phyloP scores from a whole-genome alignment of 2,329 filamentous ascomycete genomes.

The Aspergillus udagawae region DNA sequence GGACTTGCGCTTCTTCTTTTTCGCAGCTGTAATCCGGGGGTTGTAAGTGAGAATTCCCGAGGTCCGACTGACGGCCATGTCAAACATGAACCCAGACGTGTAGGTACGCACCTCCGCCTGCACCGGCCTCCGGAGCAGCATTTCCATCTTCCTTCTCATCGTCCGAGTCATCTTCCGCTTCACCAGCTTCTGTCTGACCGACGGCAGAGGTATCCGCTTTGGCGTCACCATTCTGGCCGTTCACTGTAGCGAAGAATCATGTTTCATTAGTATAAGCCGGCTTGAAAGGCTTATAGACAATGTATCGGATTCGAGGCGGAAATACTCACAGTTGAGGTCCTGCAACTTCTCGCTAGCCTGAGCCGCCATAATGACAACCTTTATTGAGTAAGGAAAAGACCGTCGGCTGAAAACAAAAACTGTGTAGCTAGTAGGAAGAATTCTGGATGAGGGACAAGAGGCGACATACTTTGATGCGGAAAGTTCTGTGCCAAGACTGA shows the following conservation, averaged over 20 bases:
- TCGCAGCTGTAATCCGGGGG: slow-evolving; percentile 37
- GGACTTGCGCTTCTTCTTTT: slow-evolving; percentile 80
- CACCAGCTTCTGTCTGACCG: slow-evolving; percentile 38
- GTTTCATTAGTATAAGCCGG: slow-evolving; percentile 18
- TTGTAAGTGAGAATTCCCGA: neutral
- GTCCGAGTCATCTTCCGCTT: slow-evolving; percentile 53
- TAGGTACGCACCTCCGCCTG: slow-evolving; percentile 31
- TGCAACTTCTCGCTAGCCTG: slow-evolving; percentile 39
- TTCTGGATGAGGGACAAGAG: slow-evolving; percentile 10
- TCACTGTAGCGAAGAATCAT: slow-evolving; percentile 27
- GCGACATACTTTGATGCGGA: slow-evolving; percentile 10
- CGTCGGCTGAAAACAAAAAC: slow-evolving; percentile 15
- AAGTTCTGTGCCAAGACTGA: neutral
- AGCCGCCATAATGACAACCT: slow-evolving; percentile 37
- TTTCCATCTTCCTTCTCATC: slow-evolving; percentile 51
- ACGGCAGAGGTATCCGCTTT: slow-evolving; percentile 29
- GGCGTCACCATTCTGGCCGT: slow-evolving; percentile 35
- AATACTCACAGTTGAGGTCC: slow-evolving; percentile 36
- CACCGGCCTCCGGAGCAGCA: slow-evolving; percentile 35
- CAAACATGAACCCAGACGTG: neutral
- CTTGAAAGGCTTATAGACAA: neutral
- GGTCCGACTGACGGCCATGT: neutral
- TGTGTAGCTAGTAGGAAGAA: slow-evolving; percentile 20
- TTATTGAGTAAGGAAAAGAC: slow-evolving; percentile 13
- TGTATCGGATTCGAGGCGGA: neutral